Evolutionary conservation across 768 basidiomycete genomes (phyloP), one percentile per base, ranked within the genome.

Genomic region (Dictyophora rubrovolvata): DNA sequence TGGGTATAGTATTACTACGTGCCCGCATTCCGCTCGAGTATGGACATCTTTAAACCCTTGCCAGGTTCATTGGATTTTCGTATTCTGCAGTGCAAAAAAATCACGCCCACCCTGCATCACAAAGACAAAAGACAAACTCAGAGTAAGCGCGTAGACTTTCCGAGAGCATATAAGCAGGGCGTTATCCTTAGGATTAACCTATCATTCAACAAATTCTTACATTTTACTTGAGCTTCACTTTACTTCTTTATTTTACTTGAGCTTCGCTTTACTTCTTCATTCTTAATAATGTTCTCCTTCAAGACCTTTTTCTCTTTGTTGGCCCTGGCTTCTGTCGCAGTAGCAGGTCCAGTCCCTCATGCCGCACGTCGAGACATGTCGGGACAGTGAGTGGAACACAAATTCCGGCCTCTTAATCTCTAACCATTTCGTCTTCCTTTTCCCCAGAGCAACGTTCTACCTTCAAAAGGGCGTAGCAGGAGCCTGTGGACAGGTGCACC

Each of bases 381-480:
- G 5, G 55, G 55, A 56, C 36, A 37, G 55, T 56, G 21, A 10
- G 55, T 47, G 11, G n/a, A 10, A 47, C 20, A 34, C 1, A 18
- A 14, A 23, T n/a, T n/a, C n/a, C n/a, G n/a, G n/a, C 17, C 42
- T 6, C 20, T 21, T 47, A 18, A 12, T 56, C 18, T 16, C 14
- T 33, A 4, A 54, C 1, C 1, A 11, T 56, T 18, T 74, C 59
- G 67, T 72, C 64, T 74, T 74, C 52, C 66, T 76, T 54, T 17
- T 35, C 18, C 10, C 11, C 35, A 84, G 83, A 61, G 84, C 79
- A 37, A 86, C 85, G 2, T 86, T 70, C 69, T 91, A 78, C 75
- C 79, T 75, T 71, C 89, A 90, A 75, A 72, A 80, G 51, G 87
- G 86, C 51, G 75, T 75, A 42, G 75, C 87, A 8, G 93, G 93